Percentiles rank a stretch among this genome's conserved stretches.
phyloP scores from a whole-genome alignment of 257 asterid species.

The Solanum infundibuliforme region DNA sequence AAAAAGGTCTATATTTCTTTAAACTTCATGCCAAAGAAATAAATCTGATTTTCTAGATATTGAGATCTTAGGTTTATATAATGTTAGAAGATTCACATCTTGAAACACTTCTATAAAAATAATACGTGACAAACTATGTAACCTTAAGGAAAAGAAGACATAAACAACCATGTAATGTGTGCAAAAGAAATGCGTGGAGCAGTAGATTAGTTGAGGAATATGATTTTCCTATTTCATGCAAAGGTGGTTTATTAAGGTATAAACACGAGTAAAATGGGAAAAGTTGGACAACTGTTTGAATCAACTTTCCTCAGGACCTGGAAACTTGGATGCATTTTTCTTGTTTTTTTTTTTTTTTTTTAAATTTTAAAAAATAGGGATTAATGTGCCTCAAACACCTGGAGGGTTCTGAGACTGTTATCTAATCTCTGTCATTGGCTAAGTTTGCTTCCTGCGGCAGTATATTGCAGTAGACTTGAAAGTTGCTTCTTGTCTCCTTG shows the following conservation, averaged over 20 bases:
- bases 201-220: not conserved
- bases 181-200: not conserved
- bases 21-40: not conserved
- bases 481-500: not conserved
- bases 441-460: not conserved
- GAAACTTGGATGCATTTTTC: not conserved
- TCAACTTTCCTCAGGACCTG: not conserved
- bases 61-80: not conserved
- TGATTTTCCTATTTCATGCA: not conserved
- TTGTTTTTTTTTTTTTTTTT: not conserved
- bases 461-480: not conserved
- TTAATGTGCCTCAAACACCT: not conserved
- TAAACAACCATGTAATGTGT: not conserved
- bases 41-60: not conserved
- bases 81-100: not conserved
- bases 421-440: not conserved
- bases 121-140: not conserved
- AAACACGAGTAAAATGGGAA: not conserved
- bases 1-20: not conserved
- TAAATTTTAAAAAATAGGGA: not conserved
- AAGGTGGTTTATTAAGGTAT: not conserved
- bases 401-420: not conserved
- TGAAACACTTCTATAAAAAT: not conserved
- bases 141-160: not conserved
- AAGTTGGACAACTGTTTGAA: not conserved